Evolutionary conservation across 2,329 filamentous ascomycete genomes (phyloP), one percentile per base, ranked within the genome.

Genomic region (Fusarium papillatum): DNA sequence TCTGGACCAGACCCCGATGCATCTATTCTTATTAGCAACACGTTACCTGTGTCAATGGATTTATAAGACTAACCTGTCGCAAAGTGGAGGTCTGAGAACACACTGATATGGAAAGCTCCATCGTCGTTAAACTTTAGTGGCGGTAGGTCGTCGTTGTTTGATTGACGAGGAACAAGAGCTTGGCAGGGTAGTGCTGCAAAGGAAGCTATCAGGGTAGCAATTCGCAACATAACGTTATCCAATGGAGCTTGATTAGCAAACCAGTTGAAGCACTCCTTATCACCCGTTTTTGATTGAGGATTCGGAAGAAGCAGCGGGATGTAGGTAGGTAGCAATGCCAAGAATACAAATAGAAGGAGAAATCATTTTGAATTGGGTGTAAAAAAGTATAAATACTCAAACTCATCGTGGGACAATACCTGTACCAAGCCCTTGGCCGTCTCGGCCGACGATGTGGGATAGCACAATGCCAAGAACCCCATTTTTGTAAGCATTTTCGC

Each of bases 1-100:
- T 85, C 84, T 5, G 87, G 85, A 0, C 82, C 82, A 31, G 72
- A 70, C 1, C 66, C 46, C 16, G 73, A 78, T 60, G 76, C 76
- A 19, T 60, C 55, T 59, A 19, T 5, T 36, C 22, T 11, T 11
- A 26, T 59, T 13, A 59, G 55, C 8, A 38, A 13, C 34, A 38
- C 8, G 4, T 1, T 8, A n/a, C 1, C 17, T 59, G 19, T 11
- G 7, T 24, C 31, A 39, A 36, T 38, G 14, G 17, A 4, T 7
- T 24, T 41, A 9, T 29, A 19, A 34, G 2, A 31, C 62, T 2
- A 39, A 75, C 75, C 75, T 46, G 77, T 61, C 17, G 75, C 75
- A 16, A 73, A 76, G 31, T 77, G 75, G 2, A 77, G 72, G 50
- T 77, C 75, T 5, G 75, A 77, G 9, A 77, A 77, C 5, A 77